Base-by-base conservation (phyloP, 2,329 filamentous ascomycete genomes). In the Lomentospora prolificans region DNA sequence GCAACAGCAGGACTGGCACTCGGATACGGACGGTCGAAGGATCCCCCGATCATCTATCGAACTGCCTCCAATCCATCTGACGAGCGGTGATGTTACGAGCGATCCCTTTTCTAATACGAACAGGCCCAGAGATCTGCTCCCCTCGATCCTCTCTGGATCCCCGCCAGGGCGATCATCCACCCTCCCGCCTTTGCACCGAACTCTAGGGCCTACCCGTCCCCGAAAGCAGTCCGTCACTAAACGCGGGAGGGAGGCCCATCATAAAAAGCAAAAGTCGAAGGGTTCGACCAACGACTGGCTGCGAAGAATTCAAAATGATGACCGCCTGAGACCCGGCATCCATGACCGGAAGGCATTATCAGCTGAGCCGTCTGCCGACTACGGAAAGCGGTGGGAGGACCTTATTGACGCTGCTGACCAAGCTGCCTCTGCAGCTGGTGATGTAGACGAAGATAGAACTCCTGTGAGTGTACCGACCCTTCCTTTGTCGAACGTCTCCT, bases 341-440 rank as follows among this genome's bases (percentile, higher is more conserved):
- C 84, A 86, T 63, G 84, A 89, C 64, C 81, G 89, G 60, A 95
- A 96, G 71, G 89, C 90, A 56, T 81, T 88, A 61, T 95, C 90
- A 14, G 89, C 89, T 44, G 92, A 96, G 70, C 90, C 91, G 24
- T 81, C 86, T 57, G 84, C 82, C 19, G 86, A 87, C 58, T 87
- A 88, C 71, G 90, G 89, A 61, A 95, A 94, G 73, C 81, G 92
- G 64, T 97, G 92, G 94, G 90, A 96, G 70, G 92, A 97, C 69
- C 78, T 97, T 58, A 95, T 97, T 61, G 91, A 96, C 70, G 92
- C 92, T 54, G 92, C 89, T 36, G 71, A 73, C 58, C 71, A 74
- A 56, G 72, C 80, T 55, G 90, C 92, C 30, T 96, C 90, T 59
- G 90, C 91, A 27, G 95, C 90, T 3, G 91, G 95, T 72, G 92